Evolutionary conservation across 192 early-diverging fungal genomes (phyloP).

Genomic region (Umbelopsis sp.): DNA sequence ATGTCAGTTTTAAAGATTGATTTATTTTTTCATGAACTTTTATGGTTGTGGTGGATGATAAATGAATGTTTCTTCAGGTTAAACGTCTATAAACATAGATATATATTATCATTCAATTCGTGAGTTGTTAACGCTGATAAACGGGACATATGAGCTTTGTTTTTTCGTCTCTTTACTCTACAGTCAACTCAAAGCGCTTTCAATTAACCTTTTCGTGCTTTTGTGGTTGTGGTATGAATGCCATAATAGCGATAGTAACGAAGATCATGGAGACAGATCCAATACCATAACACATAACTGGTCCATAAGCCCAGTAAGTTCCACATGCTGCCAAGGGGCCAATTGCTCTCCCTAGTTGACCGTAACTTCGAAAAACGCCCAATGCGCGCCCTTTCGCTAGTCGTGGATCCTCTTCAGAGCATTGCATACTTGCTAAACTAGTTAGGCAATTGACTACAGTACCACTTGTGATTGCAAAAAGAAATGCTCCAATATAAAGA

Average conservation of each 20-base stretch:
- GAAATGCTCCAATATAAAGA: slow-evolving; percentile 69
- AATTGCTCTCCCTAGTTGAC: slow-evolving; percentile 87
- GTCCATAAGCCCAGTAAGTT: slow-evolving; percentile 85
- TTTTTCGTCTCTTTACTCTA: background rate
- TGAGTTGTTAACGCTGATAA: background rate
- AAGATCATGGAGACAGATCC: slow-evolving; percentile 55
- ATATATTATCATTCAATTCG: slow-evolving; percentile 9
- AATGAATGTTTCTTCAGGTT: slow-evolving; percentile 8
- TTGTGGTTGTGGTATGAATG: background rate
- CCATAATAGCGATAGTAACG: background rate
- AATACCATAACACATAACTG: slow-evolving; percentile 57
- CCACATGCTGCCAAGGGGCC: slow-evolving; percentile 89
- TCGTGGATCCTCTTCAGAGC: slow-evolving; percentile 39
- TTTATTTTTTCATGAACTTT: slow-evolving; percentile 8
- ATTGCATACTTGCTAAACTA: slow-evolving; percentile 66
- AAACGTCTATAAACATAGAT: slow-evolving; percentile 3
- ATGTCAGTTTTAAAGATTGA: background rate
- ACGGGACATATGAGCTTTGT: background rate
- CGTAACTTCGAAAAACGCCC: slow-evolving; percentile 83
- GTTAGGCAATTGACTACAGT: slow-evolving; percentile 95
- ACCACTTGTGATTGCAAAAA: slow-evolving; percentile 87
- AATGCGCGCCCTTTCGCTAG: slow-evolving; percentile 70
- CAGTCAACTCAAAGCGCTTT: background rate
- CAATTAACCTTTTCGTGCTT: background rate
- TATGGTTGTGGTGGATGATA: slow-evolving; percentile 3